Evolutionary conservation across 805 yeast species (phyloP), one percentile per base, ranked within the genome.

Genomic region (Kodamaea lidongshanica): DNA sequence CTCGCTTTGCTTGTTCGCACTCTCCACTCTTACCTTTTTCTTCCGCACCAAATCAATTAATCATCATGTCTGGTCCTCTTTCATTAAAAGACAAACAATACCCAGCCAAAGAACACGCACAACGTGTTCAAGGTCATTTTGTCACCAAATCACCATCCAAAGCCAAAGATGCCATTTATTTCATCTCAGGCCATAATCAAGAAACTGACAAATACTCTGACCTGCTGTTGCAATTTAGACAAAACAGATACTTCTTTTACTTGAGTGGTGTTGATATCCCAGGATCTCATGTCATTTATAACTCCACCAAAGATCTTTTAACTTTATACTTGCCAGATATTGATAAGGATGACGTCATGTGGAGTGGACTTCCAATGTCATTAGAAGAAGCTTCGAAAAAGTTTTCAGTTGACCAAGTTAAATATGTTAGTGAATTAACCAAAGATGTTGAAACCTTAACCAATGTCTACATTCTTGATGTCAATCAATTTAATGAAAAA

Each of bases 331-430:
- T 92, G 30, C 96, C 97, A 1, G 72, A 81, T 31, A 67, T 89
- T 22, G 95, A 87, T 48, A 59, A 70, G 24, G 97, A 92, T 25
- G 96, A 85, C 50, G 81, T 89, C 23, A 81, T 92, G 86, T 89
- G 98, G 98, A 79, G 92, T 35, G 98, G 98, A 0, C 49, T 80
- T 56, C 98, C 98, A 4, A 40, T 85, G 30, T 61, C 74, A 22
- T 40, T 67, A 3, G 78, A 79, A 27, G 77, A 79, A 12, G 96
- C 96, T 0, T 32, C 54, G 28, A 50, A 61, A 12, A 67, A 65
- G 38, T 89, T 59, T 44, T 95, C 89, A 46, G 88, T 86, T 17
- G 97, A 92, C 53, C 80, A 74, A 24, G 94, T 88, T 27, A 54
- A 72, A 34, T 83, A 79, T 45, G 70, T 67, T 7, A 45, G 55